Base-by-base conservation (phyloP, 805 yeast species). In the Yarrowia hollandica region DNA sequence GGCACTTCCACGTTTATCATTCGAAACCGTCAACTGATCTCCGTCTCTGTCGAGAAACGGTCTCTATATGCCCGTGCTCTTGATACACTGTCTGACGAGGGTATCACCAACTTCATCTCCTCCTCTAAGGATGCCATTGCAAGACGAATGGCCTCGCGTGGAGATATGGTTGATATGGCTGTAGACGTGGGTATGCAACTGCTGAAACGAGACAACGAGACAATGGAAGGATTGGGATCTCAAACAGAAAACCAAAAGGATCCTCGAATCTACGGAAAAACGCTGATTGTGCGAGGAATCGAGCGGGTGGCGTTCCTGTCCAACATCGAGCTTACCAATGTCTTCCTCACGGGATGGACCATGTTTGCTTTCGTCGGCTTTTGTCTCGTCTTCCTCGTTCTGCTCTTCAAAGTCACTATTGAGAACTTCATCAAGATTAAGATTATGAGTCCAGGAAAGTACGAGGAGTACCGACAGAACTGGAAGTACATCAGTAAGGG, bases 401-500 rank as follows among this genome's bases (percentile, higher is more conserved):
- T 78, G 78, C 25, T 77, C 79, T 56, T 88, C 83, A 79, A 92
- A 86, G 72, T 91, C 84, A 14, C 68, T 79, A 58, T 80, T 81
- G 72, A 96, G 84, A 72, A 78, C 81, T 48, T 76, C 78, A 79
- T 84, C 30, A 78, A 84, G 64, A 72, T 86, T 4, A 80, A 82
- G 26, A 68, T 79, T 15, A 78, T 88, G 75, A 78, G 79, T 61
- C 81, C 81, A 41, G 78, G 84, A 37, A 84, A 84, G 71, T 88
- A 89, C 69, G 74, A 77, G 59, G 90, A 85, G 62, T 92, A 84
- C 71, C 83, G 99, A 71, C 77, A 76, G 60, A 86, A 89, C 66
- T 94, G 96, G 97, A 75, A 82, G 19, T 77, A 81, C n/a, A 82
- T 90, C 66, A 83, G 88, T 67, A 92, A 91, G 72, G 99, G 99